Evolutionary conservation across 768 basidiomycete genomes (phyloP), one percentile per base, ranked within the genome.

Genomic region (Suillus hirtellus): DNA sequence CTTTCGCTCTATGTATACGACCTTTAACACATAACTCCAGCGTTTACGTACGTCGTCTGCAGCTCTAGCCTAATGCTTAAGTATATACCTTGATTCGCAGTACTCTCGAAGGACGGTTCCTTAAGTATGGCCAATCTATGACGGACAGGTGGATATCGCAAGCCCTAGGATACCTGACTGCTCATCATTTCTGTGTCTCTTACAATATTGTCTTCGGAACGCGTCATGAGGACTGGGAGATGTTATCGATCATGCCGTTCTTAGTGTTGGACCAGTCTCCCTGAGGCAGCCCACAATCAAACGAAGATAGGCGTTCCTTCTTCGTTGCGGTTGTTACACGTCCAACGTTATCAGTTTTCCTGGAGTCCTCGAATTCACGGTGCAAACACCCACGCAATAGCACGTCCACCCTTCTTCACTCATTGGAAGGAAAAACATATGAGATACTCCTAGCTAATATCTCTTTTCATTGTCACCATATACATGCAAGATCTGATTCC

Each of bases 101-200:
- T 21, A 27, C 63, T 65, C 64, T 66, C 68, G 17, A 67, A 71
- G 63, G 68, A 73, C 59, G 37, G 59, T 58, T 47, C 59, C 64
- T 73, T 72, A 72, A 67, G 66, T 67, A 74, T 73, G 66, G 24
- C 49, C 46, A 47, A 27, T 24, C 47, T 49, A 14, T 24, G 2
- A 47, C 14, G 14, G 10, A 21, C n/a, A 21, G 44, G 11, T 21
- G n/a, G n/a, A n/a, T n/a, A n/a, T n/a, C n/a, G n/a, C n/a, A n/a
- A n/a, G n/a, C n/a, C n/a, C n/a, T n/a, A n/a, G n/a, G n/a, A n/a
- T n/a, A n/a, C n/a, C n/a, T n/a, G n/a, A n/a, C n/a, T n/a, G n/a
- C n/a, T n/a, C n/a, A n/a, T n/a, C n/a, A n/a, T n/a, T n/a, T n/a
- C 21, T n/a, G n/a, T 47, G 6, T 21, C 11, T 47, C 46, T 47